Evolutionary conservation across 2,329 filamentous ascomycete species (phyloP).

Genomic region (Leptoxyphium fumago): DNA sequence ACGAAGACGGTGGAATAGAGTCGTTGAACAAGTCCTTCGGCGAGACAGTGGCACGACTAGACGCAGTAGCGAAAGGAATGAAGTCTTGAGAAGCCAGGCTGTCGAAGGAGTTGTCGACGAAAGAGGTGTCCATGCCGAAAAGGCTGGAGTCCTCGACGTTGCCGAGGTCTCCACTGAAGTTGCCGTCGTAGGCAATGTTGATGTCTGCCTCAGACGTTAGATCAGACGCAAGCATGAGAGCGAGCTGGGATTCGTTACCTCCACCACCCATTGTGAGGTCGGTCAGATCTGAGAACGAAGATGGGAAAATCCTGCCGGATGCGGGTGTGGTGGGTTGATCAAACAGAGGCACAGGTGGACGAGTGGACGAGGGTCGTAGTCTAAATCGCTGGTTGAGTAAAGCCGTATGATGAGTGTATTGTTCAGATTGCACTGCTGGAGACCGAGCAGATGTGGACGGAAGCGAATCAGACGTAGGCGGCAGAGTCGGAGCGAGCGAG

Average conservation of each 20-base stretch:
- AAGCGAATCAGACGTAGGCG: conserved; percentile 41
- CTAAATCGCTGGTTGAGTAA: conserved; percentile 7
- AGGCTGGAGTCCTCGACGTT: conserved; percentile 14
- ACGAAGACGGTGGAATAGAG: conserved; percentile 68
- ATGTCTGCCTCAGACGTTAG: conserved; percentile 25
- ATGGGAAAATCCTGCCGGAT: conserved; percentile 32
- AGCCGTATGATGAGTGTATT: conserved; percentile 16
- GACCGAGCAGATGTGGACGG: conserved; percentile 21
- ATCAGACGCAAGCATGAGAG: conserved; percentile 5
- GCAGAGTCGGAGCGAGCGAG: conserved; percentile 39
- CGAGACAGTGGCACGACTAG: conserved; percentile 52
- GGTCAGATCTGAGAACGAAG: conserved; percentile 17
- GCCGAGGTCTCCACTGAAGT: conserved; percentile 27
- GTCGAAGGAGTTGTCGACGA: conserved; percentile 17
- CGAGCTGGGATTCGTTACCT: conserved; percentile 31
- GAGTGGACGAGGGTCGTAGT: conserved; percentile 8
- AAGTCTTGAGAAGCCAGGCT: conserved; percentile 15
- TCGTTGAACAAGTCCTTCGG: conserved; percentile 65
- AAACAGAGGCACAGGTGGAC: conserved; percentile 61
- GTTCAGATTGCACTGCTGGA: conserved; percentile 38
- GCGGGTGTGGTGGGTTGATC: conserved; percentile 31
- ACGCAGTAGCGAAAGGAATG: conserved; percentile 22
- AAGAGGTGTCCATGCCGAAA: conserved; percentile 13
- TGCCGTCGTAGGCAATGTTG: conserved; percentile 31
- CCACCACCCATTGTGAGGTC: conserved; percentile 38